Evolutionary conservation across 2,329 filamentous ascomycete species (phyloP), one percentile per base, ranked within the genome.

Genomic region (Pestalotiopsis sp.): DNA sequence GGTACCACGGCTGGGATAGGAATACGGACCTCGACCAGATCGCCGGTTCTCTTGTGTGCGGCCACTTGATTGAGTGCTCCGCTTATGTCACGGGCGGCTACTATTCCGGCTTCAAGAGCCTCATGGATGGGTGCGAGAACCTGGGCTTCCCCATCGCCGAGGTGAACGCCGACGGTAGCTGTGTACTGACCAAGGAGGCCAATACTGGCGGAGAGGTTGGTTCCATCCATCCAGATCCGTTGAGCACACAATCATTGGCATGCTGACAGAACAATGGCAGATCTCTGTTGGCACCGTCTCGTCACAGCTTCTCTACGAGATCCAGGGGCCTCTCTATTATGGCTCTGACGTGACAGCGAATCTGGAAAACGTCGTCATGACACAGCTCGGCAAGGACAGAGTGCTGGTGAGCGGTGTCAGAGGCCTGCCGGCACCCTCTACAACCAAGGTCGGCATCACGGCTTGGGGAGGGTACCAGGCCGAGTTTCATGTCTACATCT

Each of bases 71-170:
- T 65, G 82, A 84, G 70, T 84, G 82, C 71, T 80, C 78, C 5
- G 76, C 80, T 1, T 86, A 85, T 70, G 64, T 66, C 27, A 84
- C 82, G 3, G 83, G 83, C 0, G 80, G 77, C 0, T 85, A 85
- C 62, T 85, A 85, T 68, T 76, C 82, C 1, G 84, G 83, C 0
- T 82, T 68, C 79, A 82, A 67, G 78, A 83, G n/a, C 25, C 61
- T 68, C 27, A 36, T 79, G 2, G 80, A 85, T 9, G 25, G 76
- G 0, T 76, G 85, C 31, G 75, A 84, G 61, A 62, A 69, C 36
- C 82, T 76, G 68, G 74, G 68, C 39, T 70, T 65, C 31, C 65
- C 65, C 14, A 70, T 71, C n/a, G 66, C 62, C n/a, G 65, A 68
- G 27, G 38, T 70, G 3, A 36, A 65, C 38, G 6, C 45, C 36